Evolutionary conservation across 495 filamentous ascomycete species (phyloP).

Genomic region (Xylaria telfairii): DNA sequence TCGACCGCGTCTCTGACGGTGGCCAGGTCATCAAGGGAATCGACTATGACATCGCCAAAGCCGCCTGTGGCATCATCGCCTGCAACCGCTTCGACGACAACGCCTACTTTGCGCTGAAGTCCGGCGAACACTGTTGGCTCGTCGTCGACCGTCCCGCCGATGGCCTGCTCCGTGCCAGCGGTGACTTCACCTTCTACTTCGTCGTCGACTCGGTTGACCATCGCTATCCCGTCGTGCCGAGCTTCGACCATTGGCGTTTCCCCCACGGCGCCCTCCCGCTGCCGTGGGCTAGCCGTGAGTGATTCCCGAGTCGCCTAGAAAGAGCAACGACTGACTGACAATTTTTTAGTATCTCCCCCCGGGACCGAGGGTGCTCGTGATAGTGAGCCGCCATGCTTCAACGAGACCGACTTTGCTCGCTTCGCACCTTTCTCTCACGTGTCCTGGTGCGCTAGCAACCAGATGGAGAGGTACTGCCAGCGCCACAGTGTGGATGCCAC

Average conservation of each 20-base stretch:
- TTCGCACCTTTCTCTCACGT: background rate
- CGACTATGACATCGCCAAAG: background rate
- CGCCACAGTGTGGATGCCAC: background rate
- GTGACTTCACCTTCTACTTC: background rate
- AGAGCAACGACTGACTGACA: too few species aligned
- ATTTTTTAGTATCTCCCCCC: too few species aligned
- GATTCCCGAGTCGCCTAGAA: too few species aligned
- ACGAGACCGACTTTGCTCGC: background rate
- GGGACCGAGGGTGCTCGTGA: too few species aligned
- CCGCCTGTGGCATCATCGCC: background rate
- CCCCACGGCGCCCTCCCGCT: conserved; percentile 23
- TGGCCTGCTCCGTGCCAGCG: background rate
- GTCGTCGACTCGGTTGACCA: background rate
- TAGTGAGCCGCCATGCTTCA: background rate
- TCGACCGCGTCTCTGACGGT: background rate
- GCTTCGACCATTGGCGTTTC: conserved; percentile 33
- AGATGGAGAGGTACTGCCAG: background rate
- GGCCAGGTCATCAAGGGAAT: background rate
- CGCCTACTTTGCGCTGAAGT: background rate
- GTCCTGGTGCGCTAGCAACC: background rate
- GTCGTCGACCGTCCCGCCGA: background rate
- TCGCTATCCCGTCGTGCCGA: conserved; percentile 26
- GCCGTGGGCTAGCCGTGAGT: conserved; percentile 5
- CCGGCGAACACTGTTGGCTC: background rate
- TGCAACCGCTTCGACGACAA: conserved; percentile 5